These are phyloP conservation scores for Penicillium atrosanguineum DNA, from an alignment of 495 filamentous ascomycete genomes.

Conservation along the genomic window DNA sequence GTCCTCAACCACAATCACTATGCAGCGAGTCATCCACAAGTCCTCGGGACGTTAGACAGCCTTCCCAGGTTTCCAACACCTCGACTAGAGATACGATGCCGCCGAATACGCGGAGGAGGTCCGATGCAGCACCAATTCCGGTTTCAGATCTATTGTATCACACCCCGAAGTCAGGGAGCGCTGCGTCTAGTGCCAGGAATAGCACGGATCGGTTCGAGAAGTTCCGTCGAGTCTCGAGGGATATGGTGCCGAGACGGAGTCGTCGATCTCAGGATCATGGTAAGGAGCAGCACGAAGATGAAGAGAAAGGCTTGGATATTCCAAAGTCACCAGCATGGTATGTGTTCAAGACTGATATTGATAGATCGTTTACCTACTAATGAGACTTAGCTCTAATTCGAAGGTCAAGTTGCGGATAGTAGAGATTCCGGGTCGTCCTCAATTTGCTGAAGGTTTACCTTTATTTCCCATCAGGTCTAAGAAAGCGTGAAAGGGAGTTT, in stretches of 20 bases:
- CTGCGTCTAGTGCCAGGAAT: background rate
- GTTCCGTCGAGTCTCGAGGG: slow-evolving; percentile 6
- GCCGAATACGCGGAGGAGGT: too few relatives aligned
- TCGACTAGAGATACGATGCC: too few relatives aligned
- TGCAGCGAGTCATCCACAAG: too few relatives aligned
- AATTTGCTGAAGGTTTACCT: slow-evolving; percentile 13
- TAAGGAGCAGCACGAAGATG: background rate
- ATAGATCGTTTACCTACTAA: background rate
- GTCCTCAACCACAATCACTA: too few relatives aligned
- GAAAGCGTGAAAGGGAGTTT: background rate
- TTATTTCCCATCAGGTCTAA: slow-evolving; percentile 12
- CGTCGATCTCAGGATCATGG: slow-evolving; percentile 3
- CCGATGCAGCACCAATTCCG: too few relatives aligned
- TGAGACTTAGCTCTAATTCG: background rate
- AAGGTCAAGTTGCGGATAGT: slow-evolving; percentile 8
- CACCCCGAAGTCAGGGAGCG: too few relatives aligned
- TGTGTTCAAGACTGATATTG: too few relatives aligned
- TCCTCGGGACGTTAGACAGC: too few relatives aligned
- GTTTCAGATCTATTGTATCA: too few relatives aligned
- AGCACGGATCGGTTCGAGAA: slow-evolving; percentile 1
- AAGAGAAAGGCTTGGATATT: too few relatives aligned
- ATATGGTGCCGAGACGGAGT: slow-evolving; percentile 9
- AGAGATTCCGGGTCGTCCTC: slow-evolving; percentile 8
- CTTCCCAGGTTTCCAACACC: too few relatives aligned
- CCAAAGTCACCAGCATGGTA: too few relatives aligned